phyloP scores from a whole-genome alignment of 1,139 yeast species.

The Lodderomyces beijingensis region DNA sequence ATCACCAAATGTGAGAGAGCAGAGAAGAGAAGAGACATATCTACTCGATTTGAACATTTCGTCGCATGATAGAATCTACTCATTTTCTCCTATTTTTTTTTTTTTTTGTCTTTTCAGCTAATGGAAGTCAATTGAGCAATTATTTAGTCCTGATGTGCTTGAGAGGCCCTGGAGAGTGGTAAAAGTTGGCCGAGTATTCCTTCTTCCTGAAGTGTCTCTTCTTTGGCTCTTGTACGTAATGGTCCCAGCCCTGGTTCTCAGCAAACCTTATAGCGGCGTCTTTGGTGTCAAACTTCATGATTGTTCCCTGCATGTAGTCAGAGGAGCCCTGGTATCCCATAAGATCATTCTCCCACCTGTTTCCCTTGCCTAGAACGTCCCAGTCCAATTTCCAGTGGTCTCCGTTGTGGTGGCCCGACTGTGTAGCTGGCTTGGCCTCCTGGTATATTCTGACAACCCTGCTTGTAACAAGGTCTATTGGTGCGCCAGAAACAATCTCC shows the following conservation, averaged over 20 bases:
- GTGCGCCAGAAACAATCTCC: slow-evolving; percentile 79
- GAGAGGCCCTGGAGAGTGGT: slow-evolving; percentile 66
- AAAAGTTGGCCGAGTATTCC: slow-evolving; percentile 70
- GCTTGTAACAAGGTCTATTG: slow-evolving; percentile 54
- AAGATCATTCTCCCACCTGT: slow-evolving; percentile 87
- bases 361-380: slow-evolving; percentile 74
- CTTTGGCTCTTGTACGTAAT: slow-evolving; percentile 79
- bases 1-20: too few relatives aligned
- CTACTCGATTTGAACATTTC: too few relatives aligned
- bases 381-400: slow-evolving; percentile 75
- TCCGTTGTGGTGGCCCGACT: slow-evolving; percentile 59
- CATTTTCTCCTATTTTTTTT: too few relatives aligned
- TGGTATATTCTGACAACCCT: slow-evolving; percentile 76
- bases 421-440: slow-evolving; percentile 80
- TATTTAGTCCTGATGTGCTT: slow-evolving; percentile 82
- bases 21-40: too few relatives aligned
- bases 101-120: too few relatives aligned
- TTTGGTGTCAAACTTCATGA: slow-evolving; percentile 67
- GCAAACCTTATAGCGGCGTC: slow-evolving; percentile 81
- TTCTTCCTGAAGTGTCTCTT: slow-evolving; percentile 69
- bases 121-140: too few relatives aligned
- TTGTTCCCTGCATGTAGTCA: slow-evolving; percentile 87
- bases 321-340: slow-evolving; percentile 82
- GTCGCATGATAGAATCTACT: too few relatives aligned
- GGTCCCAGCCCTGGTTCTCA: slow-evolving; percentile 82